Base-by-base conservation (phyloP, 73 alveolate species). In the Symbiodinium natans region DNA sequence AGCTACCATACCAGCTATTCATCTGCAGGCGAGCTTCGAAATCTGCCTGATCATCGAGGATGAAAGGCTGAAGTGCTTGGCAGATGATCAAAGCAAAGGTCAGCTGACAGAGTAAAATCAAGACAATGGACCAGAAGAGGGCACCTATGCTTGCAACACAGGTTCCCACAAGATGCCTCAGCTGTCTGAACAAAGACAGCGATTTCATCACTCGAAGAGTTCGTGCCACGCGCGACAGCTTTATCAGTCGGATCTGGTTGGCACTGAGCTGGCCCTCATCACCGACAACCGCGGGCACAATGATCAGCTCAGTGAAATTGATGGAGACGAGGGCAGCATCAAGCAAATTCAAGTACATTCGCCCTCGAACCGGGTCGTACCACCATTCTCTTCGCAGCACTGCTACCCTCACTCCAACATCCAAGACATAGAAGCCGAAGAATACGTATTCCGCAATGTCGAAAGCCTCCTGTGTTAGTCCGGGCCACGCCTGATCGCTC, bases 231-330 rank as follows among this genome's bases (percentile, higher is more conserved):
- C 94, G 84, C 21, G 84, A 36, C 34, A 86, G 83, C 73, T 86
- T 86, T 40, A 86, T 86, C 84, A 86, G 27, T 21, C 94, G 94
- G 63, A 86, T 86, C 34, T 86, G 94, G 41, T 56, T 86, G 59
- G 94, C 27, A 25, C 29, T 86, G 34, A 86, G 56, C 40, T 86
- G 68, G 27, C 82, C 48, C 29, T 77, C 42, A 15, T 19, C 40
- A 23, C 83, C 84, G 29, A 36, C 54, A 34, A 54, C 13, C 40
- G 41, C 68, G 36, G 94, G 94, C 36, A 86, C 39, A 17, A 86
- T 39, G 17, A 86, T 21, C 59, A 86, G 94, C 77, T 86, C 94
- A 3, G 29, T 6, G 73, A 86, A 86, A 27, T 86, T 86, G 40
- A 86, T n/a, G 21, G 42, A 56, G 17, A 86, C 94, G 21, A 86